Evolutionary conservation across 2,329 filamentous ascomycete genomes (phyloP), one percentile per base, ranked within the genome.

Genomic region (Venturiaceae sp.): DNA sequence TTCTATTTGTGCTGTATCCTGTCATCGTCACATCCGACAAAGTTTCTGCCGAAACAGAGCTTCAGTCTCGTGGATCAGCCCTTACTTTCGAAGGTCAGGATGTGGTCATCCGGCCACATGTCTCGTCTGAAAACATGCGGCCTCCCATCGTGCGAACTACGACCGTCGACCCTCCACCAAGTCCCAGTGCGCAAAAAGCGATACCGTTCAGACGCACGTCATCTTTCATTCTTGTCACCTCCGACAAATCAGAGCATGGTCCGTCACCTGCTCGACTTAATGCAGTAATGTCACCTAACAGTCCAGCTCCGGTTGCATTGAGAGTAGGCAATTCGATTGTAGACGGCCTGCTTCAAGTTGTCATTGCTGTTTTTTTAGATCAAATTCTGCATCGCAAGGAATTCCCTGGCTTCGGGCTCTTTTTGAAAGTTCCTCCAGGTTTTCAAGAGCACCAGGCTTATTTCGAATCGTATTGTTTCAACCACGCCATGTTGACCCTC

Each of bases 391-490:
- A 81, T 32, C 85, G 90, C 28, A 96, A 96, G 68, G 94, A 99
- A 57, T 99, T 97, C 67, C 80, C 86, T 2, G 92, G 94, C 0
- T 88, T 99, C 57, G 85, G 87, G 0, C 75, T 99, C 9, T 95
- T 90, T 66, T 76, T 89, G 57, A 96, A 94, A 69, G 87, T 92
- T 0, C 94, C 95, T 1, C 90, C 94, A 0, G 92, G 92, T 0
- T 96, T 95, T 66, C 84, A 92, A 64, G 94, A 97, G 68, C 91
- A 97, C 64, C 92, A 96, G 66, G 90, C 91, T 0, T 95, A 92
- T 69, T 96, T 99, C 64, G 90, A 95, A 68, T 95, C 94, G 0
- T 96, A 92, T 67, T 76, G 97, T 3, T 76, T 97, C 21, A 83
- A 85, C 30, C 87, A 86, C 63, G 84, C 88, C 0, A 81, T 96